Evolutionary conservation across 2,329 filamentous ascomycete genomes (phyloP), one percentile per base, ranked within the genome.

Genomic region (Pseudopyrenochaeta lycopersici): DNA sequence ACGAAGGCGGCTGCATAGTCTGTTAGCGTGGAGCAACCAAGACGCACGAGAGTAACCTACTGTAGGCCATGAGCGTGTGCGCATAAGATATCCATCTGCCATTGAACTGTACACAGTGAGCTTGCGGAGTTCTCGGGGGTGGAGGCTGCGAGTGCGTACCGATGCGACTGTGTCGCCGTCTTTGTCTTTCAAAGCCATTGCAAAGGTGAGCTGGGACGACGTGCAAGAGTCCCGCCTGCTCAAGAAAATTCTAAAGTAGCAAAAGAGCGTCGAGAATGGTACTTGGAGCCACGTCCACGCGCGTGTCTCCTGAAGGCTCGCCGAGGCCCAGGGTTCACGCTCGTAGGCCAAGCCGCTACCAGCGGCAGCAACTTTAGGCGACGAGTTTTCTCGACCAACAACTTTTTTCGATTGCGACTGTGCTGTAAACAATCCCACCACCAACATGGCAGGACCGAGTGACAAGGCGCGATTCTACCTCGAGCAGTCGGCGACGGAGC

Each of bases 391-490:
- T 48, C 29, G 49, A 47, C 44, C 46, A 29, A 30, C 20, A 63
- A 59, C 52, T 68, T 69, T 63, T 66, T 64, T 58, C 56, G 41
- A 57, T 43, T 49, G 40, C 53, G 33, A 49, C 55, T 55, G 54
- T 48, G 44, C 29, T 32, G 54, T 41, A 42, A 50, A 57, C 52
- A 49, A 41, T 52, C 29, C 32, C 27, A 32, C 42, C 53, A 55
- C 68, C 70, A 68, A 46, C 54, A 96, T 97, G 92, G 86, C 92
- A 1, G 89, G 87, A 36, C 89, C 95, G 53, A 89, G 90, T 60
- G 95, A 98, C 72, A 98, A 97, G 78, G 95, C 94, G 50, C 91
- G 94, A 53, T 98, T 94, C 78, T 97, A 91, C 77, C 85, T 98
- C 61, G 95, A 99, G 80, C 90, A 94, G 65, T 90, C 90, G 2